Conservation (phyloP, 768 basidiomycete species). For the Agrocybe pediades region DNA sequence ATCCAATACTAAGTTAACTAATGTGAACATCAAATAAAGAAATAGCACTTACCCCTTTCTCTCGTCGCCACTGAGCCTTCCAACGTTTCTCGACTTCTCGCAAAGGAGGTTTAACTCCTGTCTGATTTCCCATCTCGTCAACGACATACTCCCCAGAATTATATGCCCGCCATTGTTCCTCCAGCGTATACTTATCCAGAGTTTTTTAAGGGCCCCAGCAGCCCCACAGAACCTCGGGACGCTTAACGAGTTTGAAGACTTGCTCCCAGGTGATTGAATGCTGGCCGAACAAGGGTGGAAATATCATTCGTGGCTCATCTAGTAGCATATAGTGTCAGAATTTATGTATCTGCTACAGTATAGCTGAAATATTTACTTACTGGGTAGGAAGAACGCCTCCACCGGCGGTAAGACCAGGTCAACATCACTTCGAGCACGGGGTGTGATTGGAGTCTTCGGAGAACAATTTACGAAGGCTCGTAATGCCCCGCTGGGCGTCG, state of each 20-base stretch:
- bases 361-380: slow-evolving; percentile 27
- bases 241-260: slow-evolving; percentile 23
- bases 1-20: slow-evolving; percentile 27
- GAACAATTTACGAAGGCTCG: no score
- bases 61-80: slow-evolving; percentile 15
- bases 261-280: slow-evolving; percentile 21
- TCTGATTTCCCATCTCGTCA: slow-evolving; percentile 15
- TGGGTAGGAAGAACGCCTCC: no score
- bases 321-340: slow-evolving; percentile 5
- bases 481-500: no score
- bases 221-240: slow-evolving; percentile 23
- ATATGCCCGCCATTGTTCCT: slow-evolving; percentile 21
- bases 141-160: slow-evolving; percentile 19
- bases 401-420: no score
- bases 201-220: slow-evolving; percentile 24
- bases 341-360: slow-evolving; percentile 19
- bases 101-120: slow-evolving; percentile 27
- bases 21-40: slow-evolving; percentile 21
- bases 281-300: slow-evolving; percentile 23
- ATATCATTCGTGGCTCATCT: slow-evolving; percentile 12
- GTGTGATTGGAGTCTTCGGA: no score
- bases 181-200: slow-evolving; percentile 18
- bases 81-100: slow-evolving; percentile 22
- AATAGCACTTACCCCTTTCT: slow-evolving; percentile 54
- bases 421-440: no score